phyloP scores from a whole-genome alignment of 768 basidiomycete species.

The Trametes cubensis region DNA sequence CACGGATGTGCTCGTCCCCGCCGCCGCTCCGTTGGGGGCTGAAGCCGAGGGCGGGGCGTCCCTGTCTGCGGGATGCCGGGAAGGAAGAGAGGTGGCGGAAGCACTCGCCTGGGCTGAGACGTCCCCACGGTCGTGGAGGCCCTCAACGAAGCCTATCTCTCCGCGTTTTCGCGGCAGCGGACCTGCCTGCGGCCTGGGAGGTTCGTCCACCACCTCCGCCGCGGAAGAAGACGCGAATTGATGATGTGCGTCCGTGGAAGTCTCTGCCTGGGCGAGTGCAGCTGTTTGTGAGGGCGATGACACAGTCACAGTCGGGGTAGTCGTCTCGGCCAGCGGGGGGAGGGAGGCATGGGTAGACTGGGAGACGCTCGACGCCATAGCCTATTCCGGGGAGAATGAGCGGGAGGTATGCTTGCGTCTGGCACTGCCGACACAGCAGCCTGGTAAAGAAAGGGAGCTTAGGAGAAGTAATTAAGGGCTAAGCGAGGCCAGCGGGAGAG shows the following conservation, averaged over 20 bases:
- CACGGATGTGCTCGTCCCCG: conserved; percentile 16
- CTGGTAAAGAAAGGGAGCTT: conserved; percentile 11
- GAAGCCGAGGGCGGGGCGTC: conserved; percentile 32
- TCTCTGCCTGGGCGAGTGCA: conserved; percentile 5
- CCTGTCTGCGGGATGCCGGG: conserved; percentile 54
- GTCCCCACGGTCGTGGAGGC: conserved; percentile 33
- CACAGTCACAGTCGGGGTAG: conserved; percentile 5
- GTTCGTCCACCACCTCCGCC: not conserved
- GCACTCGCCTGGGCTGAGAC: conserved; percentile 25
- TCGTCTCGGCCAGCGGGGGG: conserved; percentile 24
- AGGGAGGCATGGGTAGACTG: conserved; percentile 1
- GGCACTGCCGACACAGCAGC: conserved; percentile 27
- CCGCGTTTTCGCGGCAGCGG: conserved; percentile 66
- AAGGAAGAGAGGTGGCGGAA: conserved; percentile 38
- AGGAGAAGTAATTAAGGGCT: not conserved
- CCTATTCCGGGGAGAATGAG: conserved; percentile 12
- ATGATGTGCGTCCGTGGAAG: not conserved
- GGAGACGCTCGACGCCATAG: conserved; percentile 25
- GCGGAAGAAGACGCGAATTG: not conserved
- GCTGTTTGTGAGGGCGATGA: not conserved
- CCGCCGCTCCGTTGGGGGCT: conserved; percentile 10
- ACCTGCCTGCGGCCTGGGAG: conserved; percentile 46
- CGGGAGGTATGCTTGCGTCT: conserved; percentile 29
- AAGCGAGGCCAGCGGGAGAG: conserved; percentile 1
- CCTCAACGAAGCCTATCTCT: conserved; percentile 64